Evolutionary conservation across 1,284 basidiomycete species (phyloP).

Genomic region (Moniliophthora roreri): DNA sequence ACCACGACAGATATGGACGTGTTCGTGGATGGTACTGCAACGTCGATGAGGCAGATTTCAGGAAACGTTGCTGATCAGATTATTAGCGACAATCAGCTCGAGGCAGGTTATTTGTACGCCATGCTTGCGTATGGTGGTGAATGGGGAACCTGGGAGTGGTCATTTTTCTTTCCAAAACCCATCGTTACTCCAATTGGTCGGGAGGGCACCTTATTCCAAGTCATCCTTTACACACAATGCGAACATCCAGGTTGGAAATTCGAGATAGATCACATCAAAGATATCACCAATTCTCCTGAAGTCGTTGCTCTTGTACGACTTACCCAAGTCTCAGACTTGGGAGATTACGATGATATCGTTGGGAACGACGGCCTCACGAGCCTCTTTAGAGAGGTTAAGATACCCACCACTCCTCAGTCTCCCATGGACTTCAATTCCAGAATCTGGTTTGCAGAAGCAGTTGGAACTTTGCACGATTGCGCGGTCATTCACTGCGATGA

Average conservation of each 20-base stretch:
- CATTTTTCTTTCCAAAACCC: conserved; percentile 42
- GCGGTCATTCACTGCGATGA: conserved; percentile 45
- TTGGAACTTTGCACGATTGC: conserved; percentile 43
- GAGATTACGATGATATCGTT: conserved; percentile 40
- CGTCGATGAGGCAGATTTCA: neutral
- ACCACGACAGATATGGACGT: too few relatives aligned
- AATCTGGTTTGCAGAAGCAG: conserved; percentile 45
- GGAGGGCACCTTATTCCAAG: conserved; percentile 41
- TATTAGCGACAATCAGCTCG: conserved; percentile 25
- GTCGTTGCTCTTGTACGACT: conserved; percentile 42
- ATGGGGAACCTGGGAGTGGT: conserved; percentile 46
- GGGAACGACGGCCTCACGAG: conserved; percentile 36
- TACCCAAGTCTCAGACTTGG: conserved; percentile 38
- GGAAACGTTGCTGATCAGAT: conserved; percentile 4
- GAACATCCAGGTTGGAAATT: conserved; percentile 35
- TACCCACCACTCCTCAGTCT: conserved; percentile 29
- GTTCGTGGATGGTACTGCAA: neutral
- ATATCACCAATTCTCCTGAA: conserved; percentile 36
- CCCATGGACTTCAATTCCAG: conserved; percentile 39
- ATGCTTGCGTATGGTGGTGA: conserved; percentile 43
- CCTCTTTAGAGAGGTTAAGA: conserved; percentile 39
- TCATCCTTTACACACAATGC: conserved; percentile 29
- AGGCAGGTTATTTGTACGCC: conserved; percentile 39
- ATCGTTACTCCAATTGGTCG: conserved; percentile 35
- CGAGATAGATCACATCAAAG: conserved; percentile 29